Evolutionary conservation across 2,329 filamentous ascomycete species (phyloP), one percentile per base, ranked within the genome.

Genomic region (Pyrenophora teres): DNA sequence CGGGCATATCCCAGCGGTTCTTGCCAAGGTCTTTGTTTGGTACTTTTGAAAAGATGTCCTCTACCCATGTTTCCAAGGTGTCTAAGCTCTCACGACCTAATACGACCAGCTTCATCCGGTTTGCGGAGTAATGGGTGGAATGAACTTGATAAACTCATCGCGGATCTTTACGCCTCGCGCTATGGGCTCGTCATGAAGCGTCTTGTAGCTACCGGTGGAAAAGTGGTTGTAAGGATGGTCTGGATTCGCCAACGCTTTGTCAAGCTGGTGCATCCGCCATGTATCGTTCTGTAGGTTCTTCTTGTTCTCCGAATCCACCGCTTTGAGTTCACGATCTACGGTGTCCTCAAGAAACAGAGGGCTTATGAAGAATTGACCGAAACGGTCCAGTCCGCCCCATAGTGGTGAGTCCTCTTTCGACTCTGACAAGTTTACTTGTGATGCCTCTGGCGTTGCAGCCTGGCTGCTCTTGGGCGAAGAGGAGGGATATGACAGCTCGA

Each of bases 281-380:
- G 84, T 83, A 68, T 97, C 92, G 70, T 85, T 93, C 76, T 97
- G 92, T 41, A 97, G 78, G 64, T 97, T 97, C 82, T 97, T 97
- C 82, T 96, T 96, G 77, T 97, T 96, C 74, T 97, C 92, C 4
- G 92, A 96, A 69, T 97, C 92, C 16, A 97, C 92, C 1, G 92
- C 92, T 60, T 83, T 86, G 56, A 97, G 80, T 76, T 97, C 92
- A 42, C 92, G 84, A 64, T 97, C 92, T 41, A 97, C 75, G 0
- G 92, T 94, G 59, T 86, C 90, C 46, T 88, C 86, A 8, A 95
- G 81, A 72, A 97, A 97, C 30, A 97, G 81, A 0, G 92, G 92
- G 56, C 88, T 83, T 59, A 96, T 87, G 73, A 97, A 97, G 76
- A 97, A 97, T 71, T 96, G 92, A 10, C 92, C 89, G 74, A 97